Conservation (phyloP, 169 alveolate genomes). For the Hepatocystis sp. region DNA sequence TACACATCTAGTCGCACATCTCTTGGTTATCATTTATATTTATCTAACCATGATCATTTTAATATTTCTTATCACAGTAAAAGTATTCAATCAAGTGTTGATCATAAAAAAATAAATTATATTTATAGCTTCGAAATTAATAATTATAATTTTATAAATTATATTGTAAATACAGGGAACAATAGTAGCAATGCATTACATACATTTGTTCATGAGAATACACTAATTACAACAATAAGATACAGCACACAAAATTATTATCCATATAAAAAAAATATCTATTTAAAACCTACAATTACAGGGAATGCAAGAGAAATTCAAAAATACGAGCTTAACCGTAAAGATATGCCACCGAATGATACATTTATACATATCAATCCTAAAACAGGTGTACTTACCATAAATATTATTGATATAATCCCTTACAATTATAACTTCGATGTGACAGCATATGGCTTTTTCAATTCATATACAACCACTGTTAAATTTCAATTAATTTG, state of each 20-base stretch:
- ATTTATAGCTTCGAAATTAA: conserved; percentile 62
- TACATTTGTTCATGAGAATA: conserved; percentile 57
- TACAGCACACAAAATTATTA: conserved; percentile 12
- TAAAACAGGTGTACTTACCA: conserved; percentile 45
- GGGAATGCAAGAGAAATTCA: conserved; percentile 64
- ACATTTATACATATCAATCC: conserved; percentile 18
- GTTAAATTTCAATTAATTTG: conserved; percentile 58
- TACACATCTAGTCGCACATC: too few species aligned
- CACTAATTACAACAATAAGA: background rate
- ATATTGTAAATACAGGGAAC: conserved; percentile 9
- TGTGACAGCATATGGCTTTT: conserved; percentile 74
- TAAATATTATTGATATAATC: background rate
- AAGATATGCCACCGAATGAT: conserved; percentile 36
- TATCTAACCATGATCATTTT: too few species aligned
- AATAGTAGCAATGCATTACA: background rate
- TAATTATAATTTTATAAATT: conserved; percentile 34
- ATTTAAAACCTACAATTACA: conserved; percentile 25
- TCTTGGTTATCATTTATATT: too few species aligned
- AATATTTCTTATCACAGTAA: conserved; percentile 37
- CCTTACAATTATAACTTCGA: background rate
- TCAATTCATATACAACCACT: conserved; percentile 21
- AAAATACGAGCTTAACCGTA: conserved; percentile 6
- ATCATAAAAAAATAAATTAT: conserved; percentile 89
- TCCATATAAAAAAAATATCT: conserved; percentile 13
- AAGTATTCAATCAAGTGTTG: conserved; percentile 88